phyloP scores from a whole-genome alignment of 2,329 filamentous ascomycete genomes.

The Penicillium sp. region DNA sequence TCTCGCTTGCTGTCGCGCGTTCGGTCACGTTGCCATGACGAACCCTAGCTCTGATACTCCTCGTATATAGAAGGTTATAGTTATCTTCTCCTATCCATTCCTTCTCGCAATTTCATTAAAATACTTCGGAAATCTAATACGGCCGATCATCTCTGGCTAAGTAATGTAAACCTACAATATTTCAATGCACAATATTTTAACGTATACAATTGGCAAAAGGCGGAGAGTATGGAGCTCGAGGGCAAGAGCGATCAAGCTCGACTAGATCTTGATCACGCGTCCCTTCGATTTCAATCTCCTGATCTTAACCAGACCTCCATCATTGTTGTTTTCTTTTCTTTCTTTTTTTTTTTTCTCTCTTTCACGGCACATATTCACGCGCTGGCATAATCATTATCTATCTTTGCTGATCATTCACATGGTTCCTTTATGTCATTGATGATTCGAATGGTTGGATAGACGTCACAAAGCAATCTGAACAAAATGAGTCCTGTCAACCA shows the following conservation, averaged over 20 bases:
- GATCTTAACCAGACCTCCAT: neutral
- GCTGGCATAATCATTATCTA: neutral
- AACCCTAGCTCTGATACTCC: neutral
- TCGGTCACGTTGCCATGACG: neutral
- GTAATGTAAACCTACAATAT: neutral
- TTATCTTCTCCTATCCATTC: neutral
- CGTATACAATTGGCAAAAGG: neutral
- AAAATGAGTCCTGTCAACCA: neutral
- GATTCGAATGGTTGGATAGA: neutral
- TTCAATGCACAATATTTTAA: neutral
- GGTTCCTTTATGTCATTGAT: neutral
- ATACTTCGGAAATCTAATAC: neutral
- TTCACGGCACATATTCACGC: neutral
- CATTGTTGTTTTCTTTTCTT: neutral
- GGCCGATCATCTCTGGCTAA: neutral
- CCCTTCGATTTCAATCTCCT: neutral
- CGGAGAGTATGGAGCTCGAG: neutral
- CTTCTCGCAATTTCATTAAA: neutral
- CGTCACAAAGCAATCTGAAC: neutral
- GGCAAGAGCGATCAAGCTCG: conserved; percentile 1
- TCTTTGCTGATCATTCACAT: neutral
- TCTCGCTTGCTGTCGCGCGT: neutral
- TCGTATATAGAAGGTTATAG: neutral
- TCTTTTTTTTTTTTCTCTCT: neutral
- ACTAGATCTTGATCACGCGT: neutral